Evolutionary conservation across 768 basidiomycete species (phyloP).

Genomic region (Mycena capillaripes): DNA sequence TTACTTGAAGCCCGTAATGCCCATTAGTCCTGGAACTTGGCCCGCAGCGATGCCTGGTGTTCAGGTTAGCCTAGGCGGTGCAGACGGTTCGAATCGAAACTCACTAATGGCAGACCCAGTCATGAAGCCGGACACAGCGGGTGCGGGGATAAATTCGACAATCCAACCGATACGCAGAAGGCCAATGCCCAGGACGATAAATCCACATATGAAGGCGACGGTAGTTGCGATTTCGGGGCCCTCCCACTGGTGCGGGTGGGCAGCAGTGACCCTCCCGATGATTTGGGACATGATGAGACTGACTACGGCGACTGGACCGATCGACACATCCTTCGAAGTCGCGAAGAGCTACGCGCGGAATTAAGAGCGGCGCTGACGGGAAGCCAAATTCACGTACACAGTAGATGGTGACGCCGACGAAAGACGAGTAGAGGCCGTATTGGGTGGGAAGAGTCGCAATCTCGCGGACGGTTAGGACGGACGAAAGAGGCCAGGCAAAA

Average conservation of each 20-base stretch:
- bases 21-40: constrained; percentile 93
- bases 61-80: background rate
- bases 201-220: constrained; percentile 89
- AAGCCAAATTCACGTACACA: constrained; percentile 64
- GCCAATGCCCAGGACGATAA: constrained; percentile 92
- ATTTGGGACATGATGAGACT: constrained; percentile 89
- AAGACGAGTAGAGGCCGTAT: constrained; percentile 95
- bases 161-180: constrained; percentile 93
- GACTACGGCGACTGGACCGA: constrained; percentile 99
- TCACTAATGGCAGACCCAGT: constrained; percentile 92
- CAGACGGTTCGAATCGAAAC: background rate
- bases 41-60: constrained; percentile 76
- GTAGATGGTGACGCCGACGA: constrained; percentile 89
- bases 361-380: constrained; percentile 11
- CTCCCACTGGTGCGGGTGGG: constrained; percentile 70
- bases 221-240: constrained; percentile 86
- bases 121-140: constrained; percentile 93
- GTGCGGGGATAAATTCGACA: constrained; percentile 93
- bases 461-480: constrained; percentile 53
- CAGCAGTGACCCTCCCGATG: constrained; percentile 72
- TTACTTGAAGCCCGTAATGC: constrained; percentile 87
- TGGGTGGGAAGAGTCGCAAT: constrained; percentile 87
- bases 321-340: constrained; percentile 98
- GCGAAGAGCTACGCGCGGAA: constrained; percentile 80
- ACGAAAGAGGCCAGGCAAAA: background rate